Base-by-base conservation (phyloP, 2,329 filamentous ascomycete species). In the Colletotrichum spaethianum region DNA sequence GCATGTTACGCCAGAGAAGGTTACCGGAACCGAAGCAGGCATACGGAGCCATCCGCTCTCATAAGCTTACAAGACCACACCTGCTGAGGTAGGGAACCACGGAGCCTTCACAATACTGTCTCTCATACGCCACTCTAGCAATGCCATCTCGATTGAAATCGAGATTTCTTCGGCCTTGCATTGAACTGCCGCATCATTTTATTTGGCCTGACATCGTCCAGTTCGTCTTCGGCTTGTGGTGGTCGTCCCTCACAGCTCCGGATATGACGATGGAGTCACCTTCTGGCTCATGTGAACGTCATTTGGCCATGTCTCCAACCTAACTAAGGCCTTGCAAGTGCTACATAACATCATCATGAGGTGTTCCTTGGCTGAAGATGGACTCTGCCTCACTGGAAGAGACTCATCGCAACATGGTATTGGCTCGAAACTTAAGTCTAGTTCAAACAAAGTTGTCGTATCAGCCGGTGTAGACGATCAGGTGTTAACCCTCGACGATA, bases 361-460 rank as follows among this genome's bases (percentile, higher is more conserved):
- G 4, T 26, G 5, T 6, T 28, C 31, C 20, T 46, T 20, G n/a
- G 14, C 26, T n/a, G 12, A 12, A 23, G 8, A 14, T 26, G 36
- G 31, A 8, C 20, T 38, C 28, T 28, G 44, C 7, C n/a, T 5
- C n/a, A 14, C n/a, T 46, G 38, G 28, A 44, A 40, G 26, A 18
- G 12, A 26, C 23, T 48, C 52, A 6, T 42, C 50, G 50, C 50
- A 68, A 52, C 18, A 4, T 38, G 20, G 0, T 6, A 36, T 38
- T 18, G 42, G 20, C 42, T 50, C 44, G 40, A 33, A 33, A 23
- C 46, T 6, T 8, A 9, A 38, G n/a, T 12, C 33, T 16, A 23
- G 11, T n/a, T n/a, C 40, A 55, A 61, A 70, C 31, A 18, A 46
- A 31, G 59, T 48, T 40, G 50, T 31, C 52, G 23, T 48, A 67